Evolutionary conservation across 129 eudicot species (phyloP).

Genomic region (Logfia minima): DNA sequence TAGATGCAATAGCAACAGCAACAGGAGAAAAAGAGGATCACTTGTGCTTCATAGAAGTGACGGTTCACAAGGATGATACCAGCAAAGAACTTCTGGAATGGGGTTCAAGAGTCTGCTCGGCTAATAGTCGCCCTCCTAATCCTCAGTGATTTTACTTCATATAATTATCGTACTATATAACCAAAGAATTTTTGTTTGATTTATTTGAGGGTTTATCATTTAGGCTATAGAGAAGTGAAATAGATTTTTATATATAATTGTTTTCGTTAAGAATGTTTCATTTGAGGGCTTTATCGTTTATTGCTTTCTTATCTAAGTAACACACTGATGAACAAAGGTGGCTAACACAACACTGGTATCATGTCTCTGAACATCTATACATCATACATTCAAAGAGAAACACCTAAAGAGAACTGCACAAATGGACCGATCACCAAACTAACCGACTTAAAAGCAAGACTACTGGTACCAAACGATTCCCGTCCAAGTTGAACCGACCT

Average conservation of each 20-base stretch:
- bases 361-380: neutral
- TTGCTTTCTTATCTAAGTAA: neutral
- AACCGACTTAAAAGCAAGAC: too few relatives aligned
- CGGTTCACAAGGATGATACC: constrained; percentile 57
- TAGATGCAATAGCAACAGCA: constrained; percentile 50
- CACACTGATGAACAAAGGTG: neutral
- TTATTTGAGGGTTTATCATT: constrained; percentile 8
- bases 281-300: neutral
- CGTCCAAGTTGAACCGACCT: too few relatives aligned
- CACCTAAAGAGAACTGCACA: neutral
- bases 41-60: constrained; percentile 59
- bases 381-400: neutral
- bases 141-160: constrained; percentile 35
- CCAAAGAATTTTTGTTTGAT: constrained; percentile 1
- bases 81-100: constrained; percentile 63
- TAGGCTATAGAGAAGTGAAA: constrained; percentile 7
- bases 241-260: constrained; percentile 13
- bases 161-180: neutral
- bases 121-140: constrained; percentile 59
- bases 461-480: too few relatives aligned
- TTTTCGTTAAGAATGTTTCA: neutral
- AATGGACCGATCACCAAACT: too few relatives aligned
- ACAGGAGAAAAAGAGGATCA: constrained; percentile 54
- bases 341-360: neutral
- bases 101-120: constrained; percentile 62